Evolutionary conservation across 441 rosid genomes (phyloP), one percentile per base, ranked within the genome.

Genomic region (Arabidopsis hybrid): DNA sequence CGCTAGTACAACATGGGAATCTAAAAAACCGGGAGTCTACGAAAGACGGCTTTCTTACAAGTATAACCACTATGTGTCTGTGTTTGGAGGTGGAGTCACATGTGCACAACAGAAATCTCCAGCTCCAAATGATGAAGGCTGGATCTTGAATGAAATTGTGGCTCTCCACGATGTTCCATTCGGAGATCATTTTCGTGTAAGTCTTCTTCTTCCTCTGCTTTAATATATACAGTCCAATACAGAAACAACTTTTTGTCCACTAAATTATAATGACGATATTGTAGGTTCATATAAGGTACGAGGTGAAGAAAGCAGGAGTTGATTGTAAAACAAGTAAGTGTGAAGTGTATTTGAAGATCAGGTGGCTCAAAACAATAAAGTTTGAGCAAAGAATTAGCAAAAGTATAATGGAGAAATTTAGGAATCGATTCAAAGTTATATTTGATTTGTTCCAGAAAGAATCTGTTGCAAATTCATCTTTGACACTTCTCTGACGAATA

Each of bases 31-130:
- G 0, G 90, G 83, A 40, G 74, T 85, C 47, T 81, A 47, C 3
- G 91, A 89, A 80, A 80, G 97, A 46, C 83, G 62, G 0, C 21
- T 90, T 46, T 77, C 91, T 7, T 90, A 88, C 81, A 89, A 75
- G 60, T 91, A 88, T 82, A 88, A 75, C 31, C 88, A 79, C 58
- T 76, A 84, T 32, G 85, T 94, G 12, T 90, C 97, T 17, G 86
- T 84, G 56, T 90, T 92, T 50, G 97, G 90, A 80, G 97, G 92
- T 46, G 91, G 90, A 79, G 99, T 90, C 46, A 80, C 83, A 12
- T 76, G 88, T 78, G 76, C 81, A 9, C 99, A 92, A 70, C 90
- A 80, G 78, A 90, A 86, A 78, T 74, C 72, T 66, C 74, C 80
- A 36, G 67, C 81, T 52, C 75, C 69, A 8, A 74, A 77, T 34